Evolutionary conservation across 225 moss, liverwort and hornwort species (phyloP).

Genomic region (Thuidium tamariscinum): DNA sequence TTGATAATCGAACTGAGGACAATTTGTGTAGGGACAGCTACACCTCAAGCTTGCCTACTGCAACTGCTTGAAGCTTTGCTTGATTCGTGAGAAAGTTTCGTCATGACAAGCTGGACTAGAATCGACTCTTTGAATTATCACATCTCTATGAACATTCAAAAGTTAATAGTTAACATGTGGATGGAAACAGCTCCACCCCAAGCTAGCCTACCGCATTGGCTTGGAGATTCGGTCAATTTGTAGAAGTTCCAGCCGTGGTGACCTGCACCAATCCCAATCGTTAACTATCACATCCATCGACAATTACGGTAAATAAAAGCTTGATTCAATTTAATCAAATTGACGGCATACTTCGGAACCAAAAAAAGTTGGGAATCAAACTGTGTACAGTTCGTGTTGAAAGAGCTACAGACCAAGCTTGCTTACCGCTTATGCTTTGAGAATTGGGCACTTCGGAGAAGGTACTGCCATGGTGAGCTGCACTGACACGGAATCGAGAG

Average conservation of each 20-base stretch:
- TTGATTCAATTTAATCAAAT: background rate
- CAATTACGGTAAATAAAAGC: background rate
- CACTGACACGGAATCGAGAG: background rate
- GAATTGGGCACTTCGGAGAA: background rate
- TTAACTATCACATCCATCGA: background rate
- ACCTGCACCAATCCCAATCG: background rate
- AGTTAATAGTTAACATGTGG: background rate
- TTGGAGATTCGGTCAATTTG: background rate
- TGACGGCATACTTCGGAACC: no score
- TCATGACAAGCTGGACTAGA: background rate
- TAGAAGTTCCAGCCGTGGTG: background rate
- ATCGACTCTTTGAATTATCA: background rate
- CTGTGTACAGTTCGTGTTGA: no score
- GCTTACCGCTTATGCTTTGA: background rate
- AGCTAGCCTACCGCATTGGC: background rate
- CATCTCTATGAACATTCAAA: background rate
- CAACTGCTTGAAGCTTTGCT: background rate
- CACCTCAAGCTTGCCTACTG: background rate
- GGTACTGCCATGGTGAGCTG: background rate
- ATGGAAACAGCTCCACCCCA: background rate
- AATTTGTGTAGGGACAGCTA: background rate
- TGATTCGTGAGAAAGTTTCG: background rate
- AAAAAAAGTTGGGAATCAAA: background rate
- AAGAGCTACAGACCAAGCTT: background rate
- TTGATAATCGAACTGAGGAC: background rate